Evolutionary conservation across 2,329 filamentous ascomycete genomes (phyloP).

Genomic region (Sclerotinia minor): DNA sequence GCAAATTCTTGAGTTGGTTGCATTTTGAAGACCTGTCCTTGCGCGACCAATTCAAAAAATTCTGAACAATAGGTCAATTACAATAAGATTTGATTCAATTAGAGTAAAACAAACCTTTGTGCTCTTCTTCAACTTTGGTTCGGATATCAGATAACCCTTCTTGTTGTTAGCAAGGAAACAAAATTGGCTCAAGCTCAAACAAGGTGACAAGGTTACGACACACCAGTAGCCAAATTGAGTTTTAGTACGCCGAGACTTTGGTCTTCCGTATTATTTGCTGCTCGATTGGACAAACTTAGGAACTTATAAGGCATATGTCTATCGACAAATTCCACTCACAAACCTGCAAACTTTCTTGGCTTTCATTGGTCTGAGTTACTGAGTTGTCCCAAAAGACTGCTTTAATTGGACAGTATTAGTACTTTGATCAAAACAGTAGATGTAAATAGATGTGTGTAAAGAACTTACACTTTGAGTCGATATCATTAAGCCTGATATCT

Average conservation of each 20-base stretch:
- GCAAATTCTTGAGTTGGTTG: conserved; percentile 16
- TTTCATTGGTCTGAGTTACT: neutral
- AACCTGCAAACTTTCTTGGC: neutral
- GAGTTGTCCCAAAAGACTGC: neutral
- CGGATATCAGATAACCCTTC: conserved; percentile 18
- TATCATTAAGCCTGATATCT: neutral
- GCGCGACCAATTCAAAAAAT: conserved; percentile 18
- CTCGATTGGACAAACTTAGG: conserved; percentile 10
- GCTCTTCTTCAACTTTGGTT: conserved; percentile 11
- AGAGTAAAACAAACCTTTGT: conserved; percentile 18
- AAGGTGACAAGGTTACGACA: neutral
- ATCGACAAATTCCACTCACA: conserved; percentile 6
- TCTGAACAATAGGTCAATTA: conserved; percentile 1
- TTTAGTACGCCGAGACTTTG: conserved; percentile 8
- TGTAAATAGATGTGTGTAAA: neutral
- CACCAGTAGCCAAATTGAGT: conserved; percentile 14
- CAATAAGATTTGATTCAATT: neutral
- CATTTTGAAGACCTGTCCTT: conserved; percentile 2
- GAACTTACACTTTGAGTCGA: neutral
- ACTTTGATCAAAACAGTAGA: neutral
- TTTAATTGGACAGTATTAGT: conserved; percentile 1
- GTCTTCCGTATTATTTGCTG: neutral
- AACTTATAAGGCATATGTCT: neutral
- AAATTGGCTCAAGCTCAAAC: neutral
- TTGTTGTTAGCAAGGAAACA: neutral